Base-by-base conservation (phyloP, 495 filamentous ascomycete genomes). In the Aspergillus nanangensis region DNA sequence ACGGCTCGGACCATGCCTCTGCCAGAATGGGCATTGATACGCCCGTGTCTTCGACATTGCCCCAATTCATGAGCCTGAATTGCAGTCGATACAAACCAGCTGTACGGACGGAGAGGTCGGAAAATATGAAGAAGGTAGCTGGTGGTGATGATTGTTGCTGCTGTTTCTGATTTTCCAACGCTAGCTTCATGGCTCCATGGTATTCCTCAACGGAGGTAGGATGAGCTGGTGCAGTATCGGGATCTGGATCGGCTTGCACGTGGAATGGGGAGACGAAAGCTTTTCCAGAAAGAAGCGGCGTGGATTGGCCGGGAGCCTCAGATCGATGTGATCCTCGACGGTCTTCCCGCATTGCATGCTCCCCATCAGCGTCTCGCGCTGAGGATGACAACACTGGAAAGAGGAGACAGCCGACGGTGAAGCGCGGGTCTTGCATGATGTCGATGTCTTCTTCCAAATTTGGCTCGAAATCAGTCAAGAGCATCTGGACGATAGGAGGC, bases 401-500 rank as follows among this genome's bases (percentile, higher is more conserved):
- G 14, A 67, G 60, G 69, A 55, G 80, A 62, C 92, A 96, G 63
- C 94, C 90, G 25, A 98, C 84, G 15, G 91, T 83, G 52, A 83
- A 84, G 61, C 86, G 83, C 13, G 84, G 81, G 59, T 88, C 84
- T 41, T 83, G 79, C 18, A 93, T 72, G 32, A 83, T 78, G 51
- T 76, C 62, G 52, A 67, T 40, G 74, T 83, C 67, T 13, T 74
- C 60, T 61, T 75, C 31, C 37, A 69, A 58, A 45, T 72, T 53
- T 55, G 75, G 57, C 61, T 80, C 55, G 65, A 73, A 78, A 50
- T 92, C 82, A 35, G 77, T 81, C 38, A 95, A 75, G 18, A 79
- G 78, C 24, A 98, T 80, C 56, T 97, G 86, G 11, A 98, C 80
- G 55, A 98, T 95, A 18, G 93, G 93, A 9, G 93, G 93, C 11